phyloP scores from a whole-genome alignment of 129 eudicot species.

The Chrysanthemum seticuspe region DNA sequence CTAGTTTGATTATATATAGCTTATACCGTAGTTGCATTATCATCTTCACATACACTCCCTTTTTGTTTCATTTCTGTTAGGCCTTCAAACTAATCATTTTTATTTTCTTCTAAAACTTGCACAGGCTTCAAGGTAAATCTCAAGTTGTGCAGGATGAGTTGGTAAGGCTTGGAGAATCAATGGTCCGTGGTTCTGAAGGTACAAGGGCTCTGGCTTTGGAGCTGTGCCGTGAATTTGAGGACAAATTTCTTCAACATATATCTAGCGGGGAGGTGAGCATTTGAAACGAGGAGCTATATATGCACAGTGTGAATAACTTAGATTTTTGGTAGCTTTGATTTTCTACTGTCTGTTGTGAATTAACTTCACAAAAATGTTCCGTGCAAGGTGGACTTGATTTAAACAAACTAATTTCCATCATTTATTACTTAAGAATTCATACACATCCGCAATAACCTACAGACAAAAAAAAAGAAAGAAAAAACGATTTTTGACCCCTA shows the following conservation, averaged over 20 bases:
- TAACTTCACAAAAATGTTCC: neutral
- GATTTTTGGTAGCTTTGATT: neutral
- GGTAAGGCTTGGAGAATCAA: conserved; percentile 85
- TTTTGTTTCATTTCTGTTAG: neutral
- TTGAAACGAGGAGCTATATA: neutral
- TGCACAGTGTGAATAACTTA: neutral
- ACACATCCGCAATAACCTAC: too few relatives aligned
- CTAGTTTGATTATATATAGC: too few relatives aligned
- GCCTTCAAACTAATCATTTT: neutral
- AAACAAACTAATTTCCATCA: neutral
- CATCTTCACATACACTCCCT: neutral
- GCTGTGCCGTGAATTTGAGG: conserved; percentile 99
- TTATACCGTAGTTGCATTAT: neutral
- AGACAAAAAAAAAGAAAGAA: too few relatives aligned
- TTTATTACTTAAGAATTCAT: too few relatives aligned
- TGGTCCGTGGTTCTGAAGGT: conserved; percentile 89
- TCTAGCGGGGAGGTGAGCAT: conserved; percentile 80
- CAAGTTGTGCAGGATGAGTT: conserved; percentile 85
- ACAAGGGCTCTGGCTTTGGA: conserved; percentile 96
- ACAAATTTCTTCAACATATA: conserved; percentile 86
- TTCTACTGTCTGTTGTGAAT: neutral
- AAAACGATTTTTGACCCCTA: too few relatives aligned
- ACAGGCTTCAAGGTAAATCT: conserved; percentile 95
- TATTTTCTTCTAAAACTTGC: neutral
- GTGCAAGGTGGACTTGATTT: neutral